A percentile compares a stretch with the other conserved stretches of the same genome.
Conservation (phyloP, 192 early-diverging fungal species). For the Coemansia sp. region DNA sequence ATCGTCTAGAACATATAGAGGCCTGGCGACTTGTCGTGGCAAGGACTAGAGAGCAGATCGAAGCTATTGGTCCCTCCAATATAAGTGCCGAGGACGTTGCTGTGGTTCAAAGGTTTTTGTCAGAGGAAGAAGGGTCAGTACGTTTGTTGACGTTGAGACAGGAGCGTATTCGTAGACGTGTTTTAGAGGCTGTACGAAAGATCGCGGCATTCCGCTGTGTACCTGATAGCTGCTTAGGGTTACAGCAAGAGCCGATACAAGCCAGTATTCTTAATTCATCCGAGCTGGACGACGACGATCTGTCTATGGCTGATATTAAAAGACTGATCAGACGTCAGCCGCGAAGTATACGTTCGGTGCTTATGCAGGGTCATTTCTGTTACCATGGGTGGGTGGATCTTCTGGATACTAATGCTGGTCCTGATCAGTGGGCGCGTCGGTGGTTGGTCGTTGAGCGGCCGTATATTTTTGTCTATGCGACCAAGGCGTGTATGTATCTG, state of each 20-base stretch:
- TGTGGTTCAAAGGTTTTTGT: neutral
- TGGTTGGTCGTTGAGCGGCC: slow-evolving; percentile 80
- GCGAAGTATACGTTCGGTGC: slow-evolving; percentile 11
- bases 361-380: slow-evolving; percentile 31
- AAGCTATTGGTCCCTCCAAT: slow-evolving; percentile 14
- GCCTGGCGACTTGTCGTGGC: slow-evolving; percentile 42
- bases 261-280: neutral
- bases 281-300: neutral
- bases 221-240: neutral
- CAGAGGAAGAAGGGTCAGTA: neutral
- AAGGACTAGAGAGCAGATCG: slow-evolving; percentile 23
- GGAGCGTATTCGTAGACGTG: slow-evolving; percentile 15
- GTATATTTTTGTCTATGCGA: slow-evolving; percentile 78
- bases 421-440: slow-evolving; percentile 69
- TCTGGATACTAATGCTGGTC: slow-evolving; percentile 29
- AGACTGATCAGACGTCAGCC: slow-evolving; percentile 21
- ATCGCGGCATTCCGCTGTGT: slow-evolving; percentile 17
- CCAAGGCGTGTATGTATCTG: slow-evolving; percentile 64
- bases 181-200: slow-evolving; percentile 20
- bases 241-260: slow-evolving; percentile 40
- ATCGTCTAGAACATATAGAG: slow-evolving; percentile 21
- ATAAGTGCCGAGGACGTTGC: neutral
- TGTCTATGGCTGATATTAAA: slow-evolving; percentile 13
- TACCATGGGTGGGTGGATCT: slow-evolving; percentile 36
- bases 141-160: slow-evolving; percentile 10